Evolutionary conservation across 1,284 basidiomycete genomes (phyloP).

Genomic region (Sanghuangporus sanghuang): DNA sequence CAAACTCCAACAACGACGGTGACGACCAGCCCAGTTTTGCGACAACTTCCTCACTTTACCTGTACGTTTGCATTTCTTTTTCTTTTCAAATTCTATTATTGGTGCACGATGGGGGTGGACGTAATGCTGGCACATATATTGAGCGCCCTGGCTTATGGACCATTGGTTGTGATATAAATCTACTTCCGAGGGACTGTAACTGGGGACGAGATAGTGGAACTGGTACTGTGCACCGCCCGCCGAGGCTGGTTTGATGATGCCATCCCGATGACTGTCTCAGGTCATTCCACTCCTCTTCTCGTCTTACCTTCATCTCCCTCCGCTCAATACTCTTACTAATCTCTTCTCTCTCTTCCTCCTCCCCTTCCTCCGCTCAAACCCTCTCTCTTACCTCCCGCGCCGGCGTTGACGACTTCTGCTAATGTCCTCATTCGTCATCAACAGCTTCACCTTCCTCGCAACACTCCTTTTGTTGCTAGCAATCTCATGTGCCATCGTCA

Average conservation of each 20-base stretch:
- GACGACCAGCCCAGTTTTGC: neutral
- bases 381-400: neutral
- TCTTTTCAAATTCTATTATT: slow-evolving; percentile 17
- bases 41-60: slow-evolving; percentile 14
- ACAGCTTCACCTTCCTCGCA: slow-evolving; percentile 24
- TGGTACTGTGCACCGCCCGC: no score
- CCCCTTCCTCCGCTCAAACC: neutral
- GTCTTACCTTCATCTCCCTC: neutral
- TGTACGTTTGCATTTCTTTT: slow-evolving; percentile 29
- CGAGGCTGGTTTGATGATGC: neutral
- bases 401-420: neutral
- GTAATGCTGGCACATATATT: no score
- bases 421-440: slow-evolving; percentile 27
- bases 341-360: neutral
- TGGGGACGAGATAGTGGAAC: no score
- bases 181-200: no score
- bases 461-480: slow-evolving; percentile 30
- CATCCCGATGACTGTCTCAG: neutral
- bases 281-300: neutral
- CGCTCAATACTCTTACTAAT: neutral
- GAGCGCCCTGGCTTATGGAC: no score
- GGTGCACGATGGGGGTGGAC: neutral
- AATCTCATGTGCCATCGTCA: slow-evolving; percentile 33
- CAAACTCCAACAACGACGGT: slow-evolving; percentile 32
- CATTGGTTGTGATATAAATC: no score